Base-by-base conservation (phyloP, 768 basidiomycete genomes). In the Lentinula detonsa region DNA sequence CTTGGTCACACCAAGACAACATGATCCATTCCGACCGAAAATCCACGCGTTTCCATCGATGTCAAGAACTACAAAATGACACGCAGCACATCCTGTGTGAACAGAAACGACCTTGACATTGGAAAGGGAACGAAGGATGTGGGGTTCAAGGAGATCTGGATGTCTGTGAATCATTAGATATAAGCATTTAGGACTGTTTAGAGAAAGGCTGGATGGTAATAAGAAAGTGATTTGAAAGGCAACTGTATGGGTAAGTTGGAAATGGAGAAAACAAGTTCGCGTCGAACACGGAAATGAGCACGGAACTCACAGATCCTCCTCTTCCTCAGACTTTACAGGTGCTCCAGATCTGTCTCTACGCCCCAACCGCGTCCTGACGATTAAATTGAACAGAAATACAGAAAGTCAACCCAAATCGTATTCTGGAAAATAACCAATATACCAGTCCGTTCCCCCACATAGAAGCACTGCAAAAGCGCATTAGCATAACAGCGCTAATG, bases 381-480 rank as follows among this genome's bases (percentile, higher is more conserved):
- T 52, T 40, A 18, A 37, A 13, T 45, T 43, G 18, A 42, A 39
- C 40, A 11, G 9, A 43, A 28, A 40, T 31, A 39, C 40, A 11
- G 9, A 43, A 28, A 40, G 18, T 56, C 6, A 56, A 33, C n/a
- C 15, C 23, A 56, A 28, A 21, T 33, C 9, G 28, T 18, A 33
- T 15, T 34, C 37, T 34, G n/a, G 37, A 8, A 3, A 11, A 43
- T 37, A n/a, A 13, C 18, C 21, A 15, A 56, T 85, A 70, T 70
- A 94, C 92, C 93, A 94, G 74, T 92, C 89, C 23, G 89, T 92
- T 56, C 93, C 93, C 57, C 93, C 93, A 67, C 87, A 90, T 65
- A 95, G 86, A 65, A 93, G 73, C 43, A 93, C 93, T 95, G 31
- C 13, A 59, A 16, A 48, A 49, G 15, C 7, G 4, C 4, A 34